phyloP scores from a whole-genome alignment of 2,329 filamentous ascomycete genomes.

The Atkinsonella hypoxylon region DNA sequence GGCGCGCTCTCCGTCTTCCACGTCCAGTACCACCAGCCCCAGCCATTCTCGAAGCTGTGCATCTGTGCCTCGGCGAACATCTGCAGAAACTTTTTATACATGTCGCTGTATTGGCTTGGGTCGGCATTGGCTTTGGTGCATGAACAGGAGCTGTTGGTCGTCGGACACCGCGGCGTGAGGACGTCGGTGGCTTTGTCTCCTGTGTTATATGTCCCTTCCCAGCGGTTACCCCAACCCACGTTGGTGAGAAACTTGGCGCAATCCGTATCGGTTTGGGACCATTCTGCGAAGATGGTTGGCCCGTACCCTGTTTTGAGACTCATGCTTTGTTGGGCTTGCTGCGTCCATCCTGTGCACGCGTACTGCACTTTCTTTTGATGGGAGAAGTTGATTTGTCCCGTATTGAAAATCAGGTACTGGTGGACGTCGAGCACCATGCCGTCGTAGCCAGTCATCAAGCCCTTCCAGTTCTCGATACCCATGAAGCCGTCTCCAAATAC shows the following conservation, averaged over 20 bases:
- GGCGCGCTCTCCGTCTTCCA: constrained; percentile 80
- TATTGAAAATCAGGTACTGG: constrained; percentile 98
- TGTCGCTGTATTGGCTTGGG: constrained; percentile 50
- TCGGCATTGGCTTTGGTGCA: constrained; percentile 70
- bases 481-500: constrained; percentile 94
- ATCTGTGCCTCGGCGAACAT: constrained; percentile 96
- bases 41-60: constrained; percentile 81
- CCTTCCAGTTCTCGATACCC: constrained; percentile 83
- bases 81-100: constrained; percentile 75
- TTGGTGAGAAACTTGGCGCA: constrained; percentile 82
- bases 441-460: constrained; percentile 58
- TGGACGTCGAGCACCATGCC: constrained; percentile 88
- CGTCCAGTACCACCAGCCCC: constrained; percentile 99
- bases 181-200: constrained; percentile 50
- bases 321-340: constrained; percentile 63
- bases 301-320: constrained; percentile 72
- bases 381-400: constrained; percentile 66
- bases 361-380: constrained; percentile 79
- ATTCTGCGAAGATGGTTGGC: constrained; percentile 90
- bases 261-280: constrained; percentile 95
- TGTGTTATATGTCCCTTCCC: constrained; percentile 75
- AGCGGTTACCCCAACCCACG: constrained; percentile 76
- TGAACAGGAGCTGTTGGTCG: constrained; percentile 50
- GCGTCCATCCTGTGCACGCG: constrained; percentile 76
- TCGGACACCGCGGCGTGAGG: constrained; percentile 63